Evolutionary conservation across 2,329 filamentous ascomycete genomes (phyloP), one percentile per base, ranked within the genome.

Genomic region (Claviceps sp.): DNA sequence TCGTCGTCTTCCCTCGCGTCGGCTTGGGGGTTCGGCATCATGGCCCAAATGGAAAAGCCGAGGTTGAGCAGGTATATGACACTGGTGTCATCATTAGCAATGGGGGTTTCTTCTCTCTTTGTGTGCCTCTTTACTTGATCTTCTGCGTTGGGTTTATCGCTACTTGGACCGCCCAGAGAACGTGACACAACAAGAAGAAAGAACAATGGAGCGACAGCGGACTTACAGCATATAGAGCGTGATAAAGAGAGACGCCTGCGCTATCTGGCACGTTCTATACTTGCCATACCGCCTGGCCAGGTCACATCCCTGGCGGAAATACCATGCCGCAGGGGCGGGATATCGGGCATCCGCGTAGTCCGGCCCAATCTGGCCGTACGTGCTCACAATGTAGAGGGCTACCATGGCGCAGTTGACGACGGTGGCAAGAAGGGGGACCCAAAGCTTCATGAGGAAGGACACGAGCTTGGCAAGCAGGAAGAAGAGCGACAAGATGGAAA

Each of bases 401-500:
- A 78, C 67, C 60, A 88, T 70, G 48, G 72, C 63, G 47, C 74
- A 56, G 64, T 85, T 82, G 59, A 81, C 66, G 51, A 82, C 55
- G 24, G 79, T 64, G 54, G 78, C 80, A 52, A 89, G 54, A 54
- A 87, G 63, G 5, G 87, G 87, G 58, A 75, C 80, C 74, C 81
- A 88, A 60, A 83, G 70, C 63, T 84, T 80, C 75, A 89, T 80
- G 61, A 87, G 79, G 68, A 78, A 82, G 61, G 78, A 74, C 55
- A 85, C 78, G 56, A 78, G 73, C 71, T 89, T 89, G 65, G 76
- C 72, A 45, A 90, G 75, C 55, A 88, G 76, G 63, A 89, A 74
- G 71, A 91, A 91, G 65, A 87, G 83, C 53, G 81, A 82, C 51
- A 89, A 72, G 57, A 91, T 77, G 40, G 85, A 84, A 58, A 89